Percentiles rank a stretch among this genome's conserved stretches.
Conservation (phyloP, 139 green algal species). For the Dunaliella primolecta region DNA sequence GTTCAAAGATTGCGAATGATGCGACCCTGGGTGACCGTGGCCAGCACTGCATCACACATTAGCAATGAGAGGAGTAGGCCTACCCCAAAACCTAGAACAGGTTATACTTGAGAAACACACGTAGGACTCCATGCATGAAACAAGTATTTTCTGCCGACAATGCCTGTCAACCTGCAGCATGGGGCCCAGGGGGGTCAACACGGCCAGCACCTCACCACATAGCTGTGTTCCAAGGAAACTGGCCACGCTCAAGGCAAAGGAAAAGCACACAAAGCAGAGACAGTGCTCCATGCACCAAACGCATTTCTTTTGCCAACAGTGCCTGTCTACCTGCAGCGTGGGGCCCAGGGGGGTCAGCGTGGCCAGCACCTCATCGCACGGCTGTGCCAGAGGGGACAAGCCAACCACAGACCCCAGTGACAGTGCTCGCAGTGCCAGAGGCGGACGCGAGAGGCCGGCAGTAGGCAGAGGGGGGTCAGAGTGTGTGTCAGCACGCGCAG, state of each 20-base stretch:
- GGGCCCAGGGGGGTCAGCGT: slow-evolving; percentile 6
- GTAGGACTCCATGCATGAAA: too few species aligned
- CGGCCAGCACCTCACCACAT: slow-evolving; percentile 7
- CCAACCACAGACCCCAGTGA: not conserved
- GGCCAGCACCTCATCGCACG: slow-evolving; percentile 10
- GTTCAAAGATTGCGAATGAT: too few species aligned
- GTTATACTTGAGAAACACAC: too few species aligned
- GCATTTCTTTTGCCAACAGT: too few species aligned
- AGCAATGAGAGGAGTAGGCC: too few species aligned
- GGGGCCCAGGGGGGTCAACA: slow-evolving; percentile 6
- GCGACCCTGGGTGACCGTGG: not conserved
- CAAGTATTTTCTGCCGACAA: too few species aligned
- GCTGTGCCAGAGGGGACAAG: slow-evolving; percentile 25
- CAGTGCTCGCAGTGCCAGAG: not conserved
- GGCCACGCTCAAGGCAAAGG: too few species aligned
- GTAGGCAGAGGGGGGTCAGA: not conserved
- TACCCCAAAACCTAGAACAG: too few species aligned
- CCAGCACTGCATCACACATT: not conserved
- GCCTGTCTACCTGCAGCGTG: slow-evolving; percentile 7
- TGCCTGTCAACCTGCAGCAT: slow-evolving; percentile 10
- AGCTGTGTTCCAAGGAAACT: slow-evolving; percentile 22
- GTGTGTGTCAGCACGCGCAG: too few species aligned
- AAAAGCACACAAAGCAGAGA: too few species aligned
- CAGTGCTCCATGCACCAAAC: too few species aligned
- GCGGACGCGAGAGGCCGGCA: not conserved